phyloP scores from a whole-genome alignment of 257 asterid genomes.

The Solanum piurae region DNA sequence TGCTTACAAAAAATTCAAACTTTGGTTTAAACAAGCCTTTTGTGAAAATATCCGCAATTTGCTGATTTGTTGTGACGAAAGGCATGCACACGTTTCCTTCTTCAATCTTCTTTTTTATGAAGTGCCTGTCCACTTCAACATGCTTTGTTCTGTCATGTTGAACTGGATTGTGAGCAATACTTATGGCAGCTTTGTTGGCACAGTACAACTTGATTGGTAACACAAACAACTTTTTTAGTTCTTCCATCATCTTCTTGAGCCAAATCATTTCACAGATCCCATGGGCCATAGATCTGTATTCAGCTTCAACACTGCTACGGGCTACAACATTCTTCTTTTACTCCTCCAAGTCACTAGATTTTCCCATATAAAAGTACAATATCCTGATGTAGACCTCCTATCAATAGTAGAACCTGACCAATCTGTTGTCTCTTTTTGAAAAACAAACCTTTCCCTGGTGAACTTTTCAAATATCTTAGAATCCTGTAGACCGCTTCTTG shows the following conservation, averaged over 20 bases:
- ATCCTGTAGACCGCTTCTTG: neutral
- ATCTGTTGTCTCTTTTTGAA: neutral
- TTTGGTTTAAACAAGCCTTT: neutral
- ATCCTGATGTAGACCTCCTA: neutral
- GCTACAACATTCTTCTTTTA: neutral
- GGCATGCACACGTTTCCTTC: neutral
- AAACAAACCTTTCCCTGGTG: neutral
- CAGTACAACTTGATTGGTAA: neutral
- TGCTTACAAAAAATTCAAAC: neutral
- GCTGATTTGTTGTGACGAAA: neutral
- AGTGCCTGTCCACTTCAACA: neutral
- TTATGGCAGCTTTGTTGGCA: neutral
- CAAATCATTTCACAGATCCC: neutral
- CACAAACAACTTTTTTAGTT: neutral
- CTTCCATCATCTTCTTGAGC: neutral
- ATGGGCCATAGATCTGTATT: neutral
- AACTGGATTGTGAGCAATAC: neutral
- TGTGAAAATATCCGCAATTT: neutral
- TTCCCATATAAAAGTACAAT: neutral
- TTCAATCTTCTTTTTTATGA: neutral
- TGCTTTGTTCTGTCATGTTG: neutral
- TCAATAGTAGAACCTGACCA: neutral
- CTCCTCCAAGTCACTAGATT: neutral
- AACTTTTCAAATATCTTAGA: neutral
- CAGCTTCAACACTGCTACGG: neutral